Percentiles rank a stretch among this genome's conserved stretches.
phyloP scores from a whole-genome alignment of 1,284 basidiomycete species.

The Polyporus tsugae region DNA sequence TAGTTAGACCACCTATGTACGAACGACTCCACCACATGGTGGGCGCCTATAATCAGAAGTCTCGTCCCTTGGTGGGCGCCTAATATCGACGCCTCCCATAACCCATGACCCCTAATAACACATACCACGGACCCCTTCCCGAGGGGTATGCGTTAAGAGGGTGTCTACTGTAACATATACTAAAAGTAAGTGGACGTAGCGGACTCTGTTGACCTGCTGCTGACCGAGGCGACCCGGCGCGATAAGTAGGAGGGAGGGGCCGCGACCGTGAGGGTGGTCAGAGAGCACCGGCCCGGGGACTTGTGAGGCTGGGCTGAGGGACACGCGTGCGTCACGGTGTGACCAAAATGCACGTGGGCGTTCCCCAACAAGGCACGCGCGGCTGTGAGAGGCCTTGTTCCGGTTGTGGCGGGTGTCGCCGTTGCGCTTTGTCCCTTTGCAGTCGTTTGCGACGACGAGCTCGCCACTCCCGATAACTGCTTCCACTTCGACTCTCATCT shows the following conservation, averaged over 20 bases:
- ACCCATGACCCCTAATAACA: no score
- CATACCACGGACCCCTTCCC: no score
- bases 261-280: no score
- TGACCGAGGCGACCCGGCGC: not conserved
- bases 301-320: no score
- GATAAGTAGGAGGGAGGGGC: no score
- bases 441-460: conserved; percentile 1
- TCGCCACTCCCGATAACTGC: not conserved
- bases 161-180: not conserved
- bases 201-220: not conserved
- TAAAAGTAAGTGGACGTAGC: not conserved
- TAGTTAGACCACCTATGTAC: no score
- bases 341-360: not conserved
- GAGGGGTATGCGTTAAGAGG: no score
- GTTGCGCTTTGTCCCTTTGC: not conserved
- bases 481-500: not conserved
- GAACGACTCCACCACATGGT: no score
- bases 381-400: not conserved
- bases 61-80: no score
- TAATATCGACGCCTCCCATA: no score
- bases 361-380: not conserved
- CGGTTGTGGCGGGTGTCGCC: not conserved
- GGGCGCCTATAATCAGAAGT: no score
- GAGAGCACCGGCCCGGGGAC: no score
- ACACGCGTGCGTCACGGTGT: conserved; percentile 1